Evolutionary conservation across 345 rosid species (phyloP).

Genomic region (Lepidium sativum): DNA sequence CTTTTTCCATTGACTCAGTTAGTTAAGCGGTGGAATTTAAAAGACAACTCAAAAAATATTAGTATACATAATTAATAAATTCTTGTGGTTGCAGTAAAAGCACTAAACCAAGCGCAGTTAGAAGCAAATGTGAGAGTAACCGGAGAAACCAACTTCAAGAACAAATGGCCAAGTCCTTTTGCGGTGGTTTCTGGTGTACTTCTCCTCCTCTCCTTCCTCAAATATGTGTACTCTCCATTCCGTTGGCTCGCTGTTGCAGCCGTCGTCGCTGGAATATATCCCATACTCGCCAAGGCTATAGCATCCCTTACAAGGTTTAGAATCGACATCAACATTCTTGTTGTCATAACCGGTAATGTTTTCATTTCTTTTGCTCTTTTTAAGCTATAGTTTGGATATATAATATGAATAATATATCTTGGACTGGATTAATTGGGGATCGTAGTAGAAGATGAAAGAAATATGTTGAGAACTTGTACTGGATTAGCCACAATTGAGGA

Average conservation of each 20-base stretch:
- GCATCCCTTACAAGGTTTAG: conserved; percentile 40
- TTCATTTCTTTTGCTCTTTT: no score
- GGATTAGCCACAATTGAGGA: no score
- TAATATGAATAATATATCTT: no score
- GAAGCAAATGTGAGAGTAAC: conserved; percentile 65
- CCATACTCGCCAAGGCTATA: conserved; percentile 42
- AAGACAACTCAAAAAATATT: not conserved
- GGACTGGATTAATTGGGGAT: no score
- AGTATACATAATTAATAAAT: no score
- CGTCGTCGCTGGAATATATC: conserved; percentile 50
- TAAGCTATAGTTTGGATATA: no score
- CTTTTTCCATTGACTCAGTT: not conserved
- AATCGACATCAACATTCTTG: conserved; percentile 63
- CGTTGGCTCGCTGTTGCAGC: conserved; percentile 75
- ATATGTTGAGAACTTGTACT: no score
- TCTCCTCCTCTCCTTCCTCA: conserved; percentile 46
- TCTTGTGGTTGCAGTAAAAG: conserved; percentile 46
- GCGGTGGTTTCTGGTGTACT: conserved; percentile 52
- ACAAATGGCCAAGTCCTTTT: conserved; percentile 87
- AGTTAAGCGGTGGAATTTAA: not conserved
- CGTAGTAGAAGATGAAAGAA: no score
- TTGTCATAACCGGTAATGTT: conserved; percentile 62
- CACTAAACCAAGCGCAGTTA: conserved; percentile 66
- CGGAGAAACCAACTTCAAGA: conserved; percentile 44
- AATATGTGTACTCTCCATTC: conserved; percentile 50